Evolutionary conservation across 2,329 filamentous ascomycete species (phyloP).

Genomic region (Penicillium psychrosexuale): DNA sequence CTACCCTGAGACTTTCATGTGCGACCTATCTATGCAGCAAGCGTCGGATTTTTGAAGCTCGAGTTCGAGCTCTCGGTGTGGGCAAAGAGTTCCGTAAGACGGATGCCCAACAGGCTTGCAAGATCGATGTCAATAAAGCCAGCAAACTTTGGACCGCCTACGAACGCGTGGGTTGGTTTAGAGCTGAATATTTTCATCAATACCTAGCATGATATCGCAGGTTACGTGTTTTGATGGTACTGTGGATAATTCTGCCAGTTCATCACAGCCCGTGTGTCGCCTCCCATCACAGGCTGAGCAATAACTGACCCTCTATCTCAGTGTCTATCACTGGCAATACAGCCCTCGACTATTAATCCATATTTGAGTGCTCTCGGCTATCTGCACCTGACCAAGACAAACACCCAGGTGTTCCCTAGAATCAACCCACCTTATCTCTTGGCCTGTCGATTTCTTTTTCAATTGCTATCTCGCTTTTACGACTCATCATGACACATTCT

Average conservation of each 20-base stretch:
- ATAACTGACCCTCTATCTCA: conserved; percentile 6
- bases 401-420: background rate
- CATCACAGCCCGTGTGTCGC: background rate
- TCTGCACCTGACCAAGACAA: background rate
- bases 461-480: conserved; percentile 1
- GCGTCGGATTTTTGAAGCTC: conserved; percentile 79
- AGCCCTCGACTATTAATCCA: conserved; percentile 11
- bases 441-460: background rate
- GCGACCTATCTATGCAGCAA: conserved; percentile 91
- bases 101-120: conserved; percentile 92
- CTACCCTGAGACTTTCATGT: conserved; percentile 76
- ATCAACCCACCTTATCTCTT: background rate
- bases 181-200: conserved; percentile 51
- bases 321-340: conserved; percentile 1
- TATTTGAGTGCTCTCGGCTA: conserved; percentile 1
- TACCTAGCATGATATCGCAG: conserved; percentile 31
- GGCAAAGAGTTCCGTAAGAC: conserved; percentile 91
- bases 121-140: conserved; percentile 97
- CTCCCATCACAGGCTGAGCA: background rate
- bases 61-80: conserved; percentile 63
- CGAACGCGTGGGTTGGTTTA: conserved; percentile 81
- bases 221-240: background rate
- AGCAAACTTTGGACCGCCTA: conserved; percentile 89
- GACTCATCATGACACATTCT: conserved; percentile 14
- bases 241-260: background rate